Evolutionary conservation across 1,139 yeast species (phyloP).

Genomic region (Kluyveromyces sp.): DNA sequence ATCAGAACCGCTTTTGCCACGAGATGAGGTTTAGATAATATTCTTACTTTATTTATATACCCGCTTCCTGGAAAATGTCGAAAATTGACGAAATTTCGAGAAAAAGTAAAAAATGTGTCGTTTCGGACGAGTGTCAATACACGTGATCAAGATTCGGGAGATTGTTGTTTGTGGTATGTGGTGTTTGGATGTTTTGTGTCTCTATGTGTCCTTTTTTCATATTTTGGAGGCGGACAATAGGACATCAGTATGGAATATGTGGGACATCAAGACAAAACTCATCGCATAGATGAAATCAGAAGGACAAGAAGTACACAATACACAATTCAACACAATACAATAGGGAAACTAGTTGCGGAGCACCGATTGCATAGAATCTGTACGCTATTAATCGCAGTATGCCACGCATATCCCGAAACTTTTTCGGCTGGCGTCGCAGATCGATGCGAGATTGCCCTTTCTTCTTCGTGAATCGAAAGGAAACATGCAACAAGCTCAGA

Average conservation of each 20-base stretch:
- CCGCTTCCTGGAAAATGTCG: not conserved
- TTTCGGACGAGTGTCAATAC: not conserved
- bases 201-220: too few relatives aligned
- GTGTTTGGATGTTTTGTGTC: too few relatives aligned
- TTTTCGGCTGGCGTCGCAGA: constrained; percentile 8
- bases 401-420: constrained; percentile 16
- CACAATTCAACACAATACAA: too few relatives aligned
- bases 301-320: too few relatives aligned
- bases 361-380: too few relatives aligned
- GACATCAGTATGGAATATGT: too few relatives aligned
- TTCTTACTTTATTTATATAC: not conserved
- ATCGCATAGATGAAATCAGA: too few relatives aligned
- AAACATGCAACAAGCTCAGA: constrained; percentile 30
- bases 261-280: too few relatives aligned
- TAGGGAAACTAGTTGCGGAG: too few relatives aligned
- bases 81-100: constrained; percentile 6
- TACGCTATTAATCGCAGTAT: not conserved
- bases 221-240: too few relatives aligned
- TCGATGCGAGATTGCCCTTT: constrained; percentile 16
- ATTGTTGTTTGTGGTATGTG: too few relatives aligned
- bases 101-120: constrained; percentile 1
- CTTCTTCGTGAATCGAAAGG: constrained; percentile 31
- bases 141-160: not conserved
- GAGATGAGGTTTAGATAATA: not conserved
- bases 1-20: not conserved